phyloP scores from a whole-genome alignment of 2,329 filamentous ascomycete genomes.

The Xylariales sp. region DNA sequence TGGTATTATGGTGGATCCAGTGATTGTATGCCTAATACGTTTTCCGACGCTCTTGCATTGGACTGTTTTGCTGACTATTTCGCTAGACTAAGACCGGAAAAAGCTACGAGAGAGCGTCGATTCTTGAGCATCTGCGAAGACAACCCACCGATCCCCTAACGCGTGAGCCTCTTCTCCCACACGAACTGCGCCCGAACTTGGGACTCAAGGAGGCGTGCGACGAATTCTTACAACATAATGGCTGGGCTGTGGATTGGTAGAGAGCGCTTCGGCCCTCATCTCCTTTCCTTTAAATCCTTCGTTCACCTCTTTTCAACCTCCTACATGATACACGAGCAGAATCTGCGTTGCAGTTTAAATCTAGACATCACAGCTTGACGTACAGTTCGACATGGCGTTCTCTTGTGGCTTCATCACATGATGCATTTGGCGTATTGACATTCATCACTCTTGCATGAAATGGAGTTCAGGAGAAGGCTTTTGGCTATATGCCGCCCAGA shows the following conservation, averaged over 20 bases:
- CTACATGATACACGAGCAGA: no score
- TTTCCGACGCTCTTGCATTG: not conserved
- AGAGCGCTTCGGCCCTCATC: no score
- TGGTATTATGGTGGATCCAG: constrained; percentile 67
- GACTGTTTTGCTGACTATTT: constrained; percentile 1
- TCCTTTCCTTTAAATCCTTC: no score
- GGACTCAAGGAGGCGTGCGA: constrained; percentile 76
- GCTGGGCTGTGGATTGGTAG: constrained; percentile 90
- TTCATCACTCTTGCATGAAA: not conserved
- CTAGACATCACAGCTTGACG: no score
- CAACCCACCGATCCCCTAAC: constrained; percentile 78
- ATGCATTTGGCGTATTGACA: not conserved
- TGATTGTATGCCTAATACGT: constrained; percentile 38
- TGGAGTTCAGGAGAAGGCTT: not conserved
- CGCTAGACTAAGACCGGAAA: constrained; percentile 74
- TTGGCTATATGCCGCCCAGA: not conserved
- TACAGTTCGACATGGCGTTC: no score
- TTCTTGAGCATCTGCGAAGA: constrained; percentile 79
- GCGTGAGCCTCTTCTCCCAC: constrained; percentile 62
- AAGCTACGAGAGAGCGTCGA: constrained; percentile 81
- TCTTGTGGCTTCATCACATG: no score
- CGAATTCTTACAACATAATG: constrained; percentile 80
- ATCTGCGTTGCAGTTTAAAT: no score
- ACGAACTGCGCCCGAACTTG: constrained; percentile 77
- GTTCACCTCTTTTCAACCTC: no score